Evolutionary conservation across 2,329 filamentous ascomycete species (phyloP), one percentile per base, ranked within the genome.

Genomic region (Domatiomyces catenatus): DNA sequence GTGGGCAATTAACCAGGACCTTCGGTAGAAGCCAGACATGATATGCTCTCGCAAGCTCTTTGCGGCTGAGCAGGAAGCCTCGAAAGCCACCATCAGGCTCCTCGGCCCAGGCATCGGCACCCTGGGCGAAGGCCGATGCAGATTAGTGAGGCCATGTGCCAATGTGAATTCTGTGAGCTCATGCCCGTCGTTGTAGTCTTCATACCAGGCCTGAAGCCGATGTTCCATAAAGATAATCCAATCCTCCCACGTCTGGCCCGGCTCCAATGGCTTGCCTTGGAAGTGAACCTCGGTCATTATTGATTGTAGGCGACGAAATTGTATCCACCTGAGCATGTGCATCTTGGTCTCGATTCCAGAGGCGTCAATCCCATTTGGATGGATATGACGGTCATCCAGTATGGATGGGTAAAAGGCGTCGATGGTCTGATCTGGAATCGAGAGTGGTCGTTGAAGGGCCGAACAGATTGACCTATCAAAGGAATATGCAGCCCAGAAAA

Each of bases 221-320:
- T 54, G 50, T 49, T 61, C 59, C 58, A 61, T 61, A 17, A 48
- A 44, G 15, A 53, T 51, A 10, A 61, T 56, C 59, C 59, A 61
- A 43, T 61, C 59, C 42, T 61, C 58, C 59, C 59, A 61, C 26
- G 54, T 52, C 51, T 60, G 58, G 1, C 54, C 54, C 5, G 49
- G 52, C 26, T 59, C 56, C 5, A 61, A 46, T 2, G 58, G 56
- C 48, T 58, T 60, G 45, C 54, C 57, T 46, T 61, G 59, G 52
- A 60, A 61, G 39, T 61, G 59, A 8, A 61, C 59, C 47, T 60
- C 59, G 12, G 58, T 59, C 57, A 61, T 60, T 17, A 52, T 53
- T n/a, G 58, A 59, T 48, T 61, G 56, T 24, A 61, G 47, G 10
- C 52, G 51, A 26, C 58, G 54, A 47, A 60, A 60, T 36, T 60